phyloP scores from a whole-genome alignment of 805 yeast species.

The Vanderwaltozyma verrucispora region DNA sequence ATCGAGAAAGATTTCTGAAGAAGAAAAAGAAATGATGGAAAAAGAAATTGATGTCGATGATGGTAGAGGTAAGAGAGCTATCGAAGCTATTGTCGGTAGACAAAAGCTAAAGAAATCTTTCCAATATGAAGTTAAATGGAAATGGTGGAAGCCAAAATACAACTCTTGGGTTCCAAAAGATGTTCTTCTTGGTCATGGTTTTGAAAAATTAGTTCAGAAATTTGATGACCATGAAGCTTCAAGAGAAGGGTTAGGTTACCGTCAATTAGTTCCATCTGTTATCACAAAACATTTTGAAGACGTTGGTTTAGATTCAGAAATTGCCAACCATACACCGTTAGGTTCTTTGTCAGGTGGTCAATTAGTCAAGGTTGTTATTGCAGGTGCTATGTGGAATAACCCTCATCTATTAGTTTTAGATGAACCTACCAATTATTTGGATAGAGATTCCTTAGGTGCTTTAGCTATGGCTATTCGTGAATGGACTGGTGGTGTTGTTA shows the following conservation, averaged over 20 bases:
- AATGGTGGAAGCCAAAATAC: conserved; percentile 80
- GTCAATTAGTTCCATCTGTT: conserved; percentile 84
- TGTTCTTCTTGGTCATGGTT: conserved; percentile 68
- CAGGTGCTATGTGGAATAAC: conserved; percentile 99
- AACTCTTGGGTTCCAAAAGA: conserved; percentile 92
- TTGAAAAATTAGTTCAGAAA: conserved; percentile 83
- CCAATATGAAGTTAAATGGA: conserved; percentile 97
- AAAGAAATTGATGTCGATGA: conserved; percentile 73
- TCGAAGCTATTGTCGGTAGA: conserved; percentile 95
- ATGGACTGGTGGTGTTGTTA: conserved; percentile 97
- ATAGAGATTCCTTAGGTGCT: conserved; percentile 96
- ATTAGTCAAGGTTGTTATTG: conserved; percentile 94
- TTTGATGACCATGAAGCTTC: conserved; percentile 99
- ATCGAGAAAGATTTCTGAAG: conserved; percentile 75
- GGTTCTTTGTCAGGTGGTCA: conserved; percentile 98
- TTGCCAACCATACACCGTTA: conserved; percentile 96
- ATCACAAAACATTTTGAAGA: conserved; percentile 95
- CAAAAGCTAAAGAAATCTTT: conserved; percentile 91
- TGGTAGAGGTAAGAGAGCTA: conserved; percentile 77
- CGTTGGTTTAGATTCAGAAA: conserved; percentile 95
- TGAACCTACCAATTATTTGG: conserved; percentile 97
- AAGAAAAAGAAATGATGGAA: conserved; percentile 59
- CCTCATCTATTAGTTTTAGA: conserved; percentile 94
- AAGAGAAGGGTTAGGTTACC: conserved; percentile 97
- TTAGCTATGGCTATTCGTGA: conserved; percentile 95